Evolutionary conservation across 192 early-diverging fungal species (phyloP).

Genomic region (Coemansia sp.): DNA sequence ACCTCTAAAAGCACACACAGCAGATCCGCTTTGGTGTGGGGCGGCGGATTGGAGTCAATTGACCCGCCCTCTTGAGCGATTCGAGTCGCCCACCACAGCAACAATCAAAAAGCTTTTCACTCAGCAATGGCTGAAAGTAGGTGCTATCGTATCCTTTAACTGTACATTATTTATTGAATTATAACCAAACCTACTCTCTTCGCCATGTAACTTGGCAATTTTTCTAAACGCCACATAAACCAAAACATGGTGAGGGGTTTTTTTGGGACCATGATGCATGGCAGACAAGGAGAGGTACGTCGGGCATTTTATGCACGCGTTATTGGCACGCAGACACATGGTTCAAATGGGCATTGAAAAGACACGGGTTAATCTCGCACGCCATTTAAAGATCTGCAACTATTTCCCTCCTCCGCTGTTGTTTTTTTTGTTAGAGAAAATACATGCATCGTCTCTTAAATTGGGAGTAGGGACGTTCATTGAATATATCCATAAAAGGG

Average conservation of each 20-base stretch:
- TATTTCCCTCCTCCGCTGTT: too few species aligned
- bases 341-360: too few species aligned
- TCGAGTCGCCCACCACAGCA: not conserved
- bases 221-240: not conserved
- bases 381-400: too few species aligned
- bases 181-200: not conserved
- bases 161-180: not conserved
- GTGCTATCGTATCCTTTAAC: not conserved
- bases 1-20: too few species aligned
- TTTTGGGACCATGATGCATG: too few species aligned
- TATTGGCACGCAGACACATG: not conserved
- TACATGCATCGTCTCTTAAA: too few species aligned
- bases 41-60: not conserved
- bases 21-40: too few species aligned
- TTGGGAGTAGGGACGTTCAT: too few species aligned
- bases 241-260: not conserved
- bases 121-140: not conserved
- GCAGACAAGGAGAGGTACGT: not conserved
- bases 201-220: not conserved
- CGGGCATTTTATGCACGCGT: not conserved
- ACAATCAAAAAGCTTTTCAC: not conserved
- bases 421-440: too few species aligned
- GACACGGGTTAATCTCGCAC: not conserved
- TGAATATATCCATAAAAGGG: constrained; percentile 17
- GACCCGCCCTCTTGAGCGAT: too few species aligned